Percentiles rank a stretch among this genome's conserved stretches.
Conservation (phyloP, 306 rosid genomes). For the Dicorynia guianensis region DNA sequence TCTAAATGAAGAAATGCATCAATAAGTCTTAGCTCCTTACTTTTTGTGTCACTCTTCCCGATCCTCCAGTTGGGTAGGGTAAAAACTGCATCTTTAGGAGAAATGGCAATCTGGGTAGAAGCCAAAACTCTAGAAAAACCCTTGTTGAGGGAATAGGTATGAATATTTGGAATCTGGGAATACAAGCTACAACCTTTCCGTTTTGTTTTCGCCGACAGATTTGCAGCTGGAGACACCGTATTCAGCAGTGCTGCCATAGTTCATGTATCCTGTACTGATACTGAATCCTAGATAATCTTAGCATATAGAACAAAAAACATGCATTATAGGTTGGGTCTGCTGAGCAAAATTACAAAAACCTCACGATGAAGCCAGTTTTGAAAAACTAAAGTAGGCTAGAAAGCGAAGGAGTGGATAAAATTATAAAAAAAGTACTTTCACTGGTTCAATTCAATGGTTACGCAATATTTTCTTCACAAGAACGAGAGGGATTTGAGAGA, state of each 20-base stretch:
- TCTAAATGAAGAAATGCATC: slow-evolving; percentile 78
- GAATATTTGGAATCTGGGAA: slow-evolving; percentile 55
- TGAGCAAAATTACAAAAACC: slow-evolving; percentile 17
- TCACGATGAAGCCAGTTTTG: not conserved
- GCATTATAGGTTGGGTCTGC: slow-evolving; percentile 33
- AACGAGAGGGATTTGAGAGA: slow-evolving; percentile 16
- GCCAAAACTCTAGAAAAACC: slow-evolving; percentile 79
- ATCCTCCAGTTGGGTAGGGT: slow-evolving; percentile 74
- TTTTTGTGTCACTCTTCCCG: slow-evolving; percentile 60
- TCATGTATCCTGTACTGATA: slow-evolving; percentile 11
- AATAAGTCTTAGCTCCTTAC: slow-evolving; percentile 59
- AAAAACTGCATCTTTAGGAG: slow-evolving; percentile 68
- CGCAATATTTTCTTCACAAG: slow-evolving; percentile 1
- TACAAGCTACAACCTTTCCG: slow-evolving; percentile 54
- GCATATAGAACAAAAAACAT: slow-evolving; percentile 16
- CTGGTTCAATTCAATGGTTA: slow-evolving; percentile 9
- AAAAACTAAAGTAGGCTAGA: not conserved
- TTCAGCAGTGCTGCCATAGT: slow-evolving; percentile 67
- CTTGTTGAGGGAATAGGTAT: slow-evolving; percentile 54
- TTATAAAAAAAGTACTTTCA: slow-evolving; percentile 23
- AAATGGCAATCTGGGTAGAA: slow-evolving; percentile 62
- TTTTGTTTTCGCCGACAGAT: slow-evolving; percentile 50
- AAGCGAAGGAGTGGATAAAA: not conserved
- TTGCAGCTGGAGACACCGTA: slow-evolving; percentile 54
- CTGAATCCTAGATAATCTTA: slow-evolving; percentile 33